Evolutionary conservation across 2,329 filamentous ascomycete genomes (phyloP).

Genomic region (Diplodia mutila): DNA sequence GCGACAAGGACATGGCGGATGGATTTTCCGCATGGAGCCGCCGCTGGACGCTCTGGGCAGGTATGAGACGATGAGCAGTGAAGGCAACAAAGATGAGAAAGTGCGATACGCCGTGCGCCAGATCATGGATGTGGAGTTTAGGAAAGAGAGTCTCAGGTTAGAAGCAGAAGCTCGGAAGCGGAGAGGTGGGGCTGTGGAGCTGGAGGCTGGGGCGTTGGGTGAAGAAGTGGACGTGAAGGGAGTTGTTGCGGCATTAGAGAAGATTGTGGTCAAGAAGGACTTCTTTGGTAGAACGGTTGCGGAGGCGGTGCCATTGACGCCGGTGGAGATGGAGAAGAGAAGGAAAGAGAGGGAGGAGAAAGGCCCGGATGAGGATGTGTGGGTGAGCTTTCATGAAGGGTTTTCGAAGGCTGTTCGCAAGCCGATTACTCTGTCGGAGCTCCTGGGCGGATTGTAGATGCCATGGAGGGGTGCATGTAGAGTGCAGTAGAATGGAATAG

Average conservation of each 20-base stretch:
- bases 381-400: slow-evolving; percentile 89
- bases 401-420: slow-evolving; percentile 92
- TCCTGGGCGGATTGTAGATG: slow-evolving; percentile 67
- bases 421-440: slow-evolving; percentile 78
- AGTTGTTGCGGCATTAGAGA: slow-evolving; percentile 30
- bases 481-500: neutral
- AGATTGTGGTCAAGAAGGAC: slow-evolving; percentile 65
- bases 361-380: slow-evolving; percentile 62
- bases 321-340: slow-evolving; percentile 39
- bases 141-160: slow-evolving; percentile 69
- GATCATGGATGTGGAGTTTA: slow-evolving; percentile 88
- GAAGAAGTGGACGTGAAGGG: slow-evolving; percentile 28
- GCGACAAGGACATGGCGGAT: slow-evolving; percentile 58
- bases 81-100: slow-evolving; percentile 65
- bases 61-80: slow-evolving; percentile 68
- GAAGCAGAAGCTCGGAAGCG: slow-evolving; percentile 68
- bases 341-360: slow-evolving; percentile 40
- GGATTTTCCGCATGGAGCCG: slow-evolving; percentile 95
- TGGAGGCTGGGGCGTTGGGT: slow-evolving; percentile 33
- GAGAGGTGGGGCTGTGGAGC: slow-evolving; percentile 42
- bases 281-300: slow-evolving; percentile 80
- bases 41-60: slow-evolving; percentile 76
- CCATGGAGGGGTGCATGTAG: neutral
- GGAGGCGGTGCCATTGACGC: slow-evolving; percentile 47
- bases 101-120: slow-evolving; percentile 92